Base-by-base conservation (phyloP, 2,329 filamentous ascomycete species). In the Elsinoe ampelina region DNA sequence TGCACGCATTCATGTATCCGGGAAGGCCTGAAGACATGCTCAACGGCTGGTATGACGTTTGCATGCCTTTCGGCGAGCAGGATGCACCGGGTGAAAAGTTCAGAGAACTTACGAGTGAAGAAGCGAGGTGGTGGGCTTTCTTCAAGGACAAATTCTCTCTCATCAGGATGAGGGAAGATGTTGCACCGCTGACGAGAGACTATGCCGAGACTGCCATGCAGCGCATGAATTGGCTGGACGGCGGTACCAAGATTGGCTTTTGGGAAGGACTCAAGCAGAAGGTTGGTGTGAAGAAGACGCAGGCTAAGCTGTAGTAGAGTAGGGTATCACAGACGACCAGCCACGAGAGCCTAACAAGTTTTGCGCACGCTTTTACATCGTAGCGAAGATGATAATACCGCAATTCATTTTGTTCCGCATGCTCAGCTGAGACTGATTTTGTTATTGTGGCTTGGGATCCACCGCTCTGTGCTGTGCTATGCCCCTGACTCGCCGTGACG, bases 171-270 rank as follows among this genome's bases (percentile, higher is more conserved):
- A 45, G 54, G 19, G 54, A 56, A 17, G 54, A 56, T 13, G 54
- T 56, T 5, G 54, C 38, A n/a, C 32, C 41, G 8, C n/a, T 56
- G 11, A 45, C 54, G 10, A 45, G 54, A 36, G 54, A 56, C 17
- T 56, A 56, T 56, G 54, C 54, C 39, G 54, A 45, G 32, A 45
- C 54, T 26, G 54, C 54, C 17, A 42, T 56, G 41, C 39, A 45
- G 41, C 39, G 54, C 22, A 56, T 56, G 54, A 32, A n/a, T 13
- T 56, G 54, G 54, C 19, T 56, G 15, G 54, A 56, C 13, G 54
- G 54, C 7, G 34, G 20, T 30, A 45, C 39, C 15, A 42, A 45
- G 17, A 30, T 56, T 17, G 48, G 48, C 2, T 52, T 52, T 11
- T 52, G 48, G 48, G 48, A 52, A 15, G 48, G 48, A 12, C 35